These are phyloP conservation scores for Pyrus betulifolia DNA, from an alignment of 306 rosid species.

Conservation along the genomic window DNA sequence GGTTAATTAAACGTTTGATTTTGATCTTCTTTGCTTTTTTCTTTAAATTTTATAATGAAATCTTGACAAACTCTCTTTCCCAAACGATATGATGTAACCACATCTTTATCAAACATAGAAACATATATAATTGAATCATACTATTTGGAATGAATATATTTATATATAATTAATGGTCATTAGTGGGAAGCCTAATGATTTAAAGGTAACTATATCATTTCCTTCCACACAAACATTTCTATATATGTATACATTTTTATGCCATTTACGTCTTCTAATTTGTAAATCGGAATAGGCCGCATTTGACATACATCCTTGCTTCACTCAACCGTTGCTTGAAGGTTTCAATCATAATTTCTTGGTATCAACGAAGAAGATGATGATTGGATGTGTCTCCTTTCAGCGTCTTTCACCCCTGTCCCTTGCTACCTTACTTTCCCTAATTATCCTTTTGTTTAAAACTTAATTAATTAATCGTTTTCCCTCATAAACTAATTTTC, in stretches of 20 bases:
- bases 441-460: too few relatives aligned
- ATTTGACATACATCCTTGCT: not conserved
- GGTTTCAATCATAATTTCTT: constrained; percentile 13
- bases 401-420: not conserved
- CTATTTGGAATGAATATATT: not conserved
- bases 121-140: not conserved
- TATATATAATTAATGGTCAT: not conserved
- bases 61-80: not conserved
- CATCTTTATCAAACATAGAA: not conserved
- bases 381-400: constrained; percentile 13
- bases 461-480: not conserved
- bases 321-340: constrained; percentile 20
- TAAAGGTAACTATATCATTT: constrained; percentile 18
- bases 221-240: not conserved
- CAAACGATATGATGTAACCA: not conserved
- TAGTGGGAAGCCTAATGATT: constrained; percentile 26
- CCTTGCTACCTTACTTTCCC: not conserved
- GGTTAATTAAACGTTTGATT: not conserved
- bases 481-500: not conserved
- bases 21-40: not conserved
- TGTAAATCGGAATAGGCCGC: not conserved
- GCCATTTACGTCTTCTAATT: not conserved
- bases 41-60: not conserved
- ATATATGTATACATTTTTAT: not conserved
- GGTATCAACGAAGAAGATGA: constrained; percentile 26